Conservation (phyloP, 768 basidiomycete genomes). For the Boletus sensibilis region DNA sequence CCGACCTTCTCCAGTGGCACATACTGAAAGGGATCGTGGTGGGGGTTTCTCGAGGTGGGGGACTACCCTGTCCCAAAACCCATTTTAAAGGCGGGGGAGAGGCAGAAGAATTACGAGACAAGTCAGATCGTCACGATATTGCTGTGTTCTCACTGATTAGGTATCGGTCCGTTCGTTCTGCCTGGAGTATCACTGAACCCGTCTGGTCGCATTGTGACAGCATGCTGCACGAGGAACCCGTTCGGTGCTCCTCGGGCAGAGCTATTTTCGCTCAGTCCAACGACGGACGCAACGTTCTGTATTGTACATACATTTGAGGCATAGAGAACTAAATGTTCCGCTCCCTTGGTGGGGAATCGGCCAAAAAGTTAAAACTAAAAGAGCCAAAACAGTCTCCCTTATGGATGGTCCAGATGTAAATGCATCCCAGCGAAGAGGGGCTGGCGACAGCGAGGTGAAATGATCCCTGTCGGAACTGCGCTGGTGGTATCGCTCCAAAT, state of each 20-base stretch:
- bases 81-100: conserved; percentile 28
- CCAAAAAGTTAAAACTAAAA: conserved; percentile 37
- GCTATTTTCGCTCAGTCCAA: conserved; percentile 25
- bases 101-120: conserved; percentile 17
- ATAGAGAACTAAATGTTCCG: conserved; percentile 16
- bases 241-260: conserved; percentile 33
- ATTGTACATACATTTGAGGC: conserved; percentile 27
- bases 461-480: conserved; percentile 16
- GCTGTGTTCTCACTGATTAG: conserved; percentile 22
- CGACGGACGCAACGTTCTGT: conserved; percentile 14
- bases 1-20: conserved; percentile 75
- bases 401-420: conserved; percentile 21
- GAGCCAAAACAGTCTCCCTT: conserved; percentile 34
- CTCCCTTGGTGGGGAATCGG: conserved; percentile 21
- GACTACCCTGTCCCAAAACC: background rate
- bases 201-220: conserved; percentile 23
- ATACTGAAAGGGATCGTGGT: conserved; percentile 39
- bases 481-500: conserved; percentile 6
- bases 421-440: conserved; percentile 18
- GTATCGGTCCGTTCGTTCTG: conserved; percentile 22
- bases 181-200: conserved; percentile 21
- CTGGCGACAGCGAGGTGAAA: conserved; percentile 21
- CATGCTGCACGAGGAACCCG: conserved; percentile 26
- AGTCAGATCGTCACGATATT: conserved; percentile 27
- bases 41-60: conserved; percentile 11